phyloP scores from a whole-genome alignment of 495 filamentous ascomycete species.

The Hyaloscypha variabilis region DNA sequence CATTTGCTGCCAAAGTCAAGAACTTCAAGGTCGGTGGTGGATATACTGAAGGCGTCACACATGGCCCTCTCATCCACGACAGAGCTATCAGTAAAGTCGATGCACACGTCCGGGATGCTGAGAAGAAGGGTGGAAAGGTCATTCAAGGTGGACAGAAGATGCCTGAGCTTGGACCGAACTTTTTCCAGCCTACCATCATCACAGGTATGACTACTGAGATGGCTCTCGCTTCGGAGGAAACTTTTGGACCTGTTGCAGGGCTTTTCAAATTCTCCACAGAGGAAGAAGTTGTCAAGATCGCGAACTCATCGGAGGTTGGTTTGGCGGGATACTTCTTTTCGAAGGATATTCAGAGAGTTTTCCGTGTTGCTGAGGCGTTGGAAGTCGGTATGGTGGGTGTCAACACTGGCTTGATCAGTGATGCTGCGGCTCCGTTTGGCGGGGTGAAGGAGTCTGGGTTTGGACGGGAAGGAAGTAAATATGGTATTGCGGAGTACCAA shows the following conservation, averaged over 20 bases:
- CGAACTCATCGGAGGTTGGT: constrained; percentile 76
- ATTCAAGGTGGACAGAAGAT: constrained; percentile 70
- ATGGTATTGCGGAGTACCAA: constrained; percentile 90
- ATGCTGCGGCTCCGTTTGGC: constrained; percentile 83
- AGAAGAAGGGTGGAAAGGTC: constrained; percentile 72
- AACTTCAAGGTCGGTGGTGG: constrained; percentile 78
- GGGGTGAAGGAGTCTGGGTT: constrained; percentile 95
- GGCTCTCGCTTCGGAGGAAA: constrained; percentile 79
- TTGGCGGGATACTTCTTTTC: constrained; percentile 89
- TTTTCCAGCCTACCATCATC: constrained; percentile 82
- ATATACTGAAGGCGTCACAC: constrained; percentile 69
- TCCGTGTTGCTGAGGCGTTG: constrained; percentile 79
- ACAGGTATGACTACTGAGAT: constrained; percentile 81
- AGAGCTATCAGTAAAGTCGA: constrained; percentile 77
- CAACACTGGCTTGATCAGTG: constrained; percentile 82
- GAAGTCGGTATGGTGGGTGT: constrained; percentile 91
- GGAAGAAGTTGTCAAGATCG: constrained; percentile 79
- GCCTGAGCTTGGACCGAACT: constrained; percentile 69
- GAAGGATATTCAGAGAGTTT: constrained; percentile 69
- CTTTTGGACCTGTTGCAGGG: constrained; percentile 84
- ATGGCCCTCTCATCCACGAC: constrained; percentile 82
- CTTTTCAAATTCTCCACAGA: constrained; percentile 84
- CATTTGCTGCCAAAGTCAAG: constrained; percentile 74
- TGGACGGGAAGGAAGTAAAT: constrained; percentile 87
- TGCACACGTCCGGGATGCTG: constrained; percentile 75